Conservation (phyloP, 2,329 filamentous ascomycete species). For the Alternaria brassicicola region DNA sequence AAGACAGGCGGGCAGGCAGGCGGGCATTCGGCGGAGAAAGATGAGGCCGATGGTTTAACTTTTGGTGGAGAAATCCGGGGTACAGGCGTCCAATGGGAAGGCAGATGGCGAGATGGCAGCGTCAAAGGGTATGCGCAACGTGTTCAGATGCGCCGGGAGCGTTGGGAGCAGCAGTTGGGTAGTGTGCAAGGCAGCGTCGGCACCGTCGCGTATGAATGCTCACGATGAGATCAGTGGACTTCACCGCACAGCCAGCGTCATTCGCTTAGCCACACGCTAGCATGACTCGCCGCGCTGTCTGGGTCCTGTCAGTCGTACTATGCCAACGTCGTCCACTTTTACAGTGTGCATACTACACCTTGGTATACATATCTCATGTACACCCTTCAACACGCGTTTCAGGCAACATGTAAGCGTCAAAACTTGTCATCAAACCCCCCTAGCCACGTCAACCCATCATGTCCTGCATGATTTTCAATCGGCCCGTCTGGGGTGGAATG, state of each 20-base stretch:
- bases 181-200: slow-evolving; percentile 1
- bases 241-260: slow-evolving; percentile 18
- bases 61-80: slow-evolving; percentile 10
- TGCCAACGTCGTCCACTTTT: slow-evolving; percentile 9
- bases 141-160: neutral
- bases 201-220: slow-evolving; percentile 14
- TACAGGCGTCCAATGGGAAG: slow-evolving; percentile 1
- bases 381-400: neutral
- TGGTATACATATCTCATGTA: neutral
- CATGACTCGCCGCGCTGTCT: slow-evolving; percentile 18
- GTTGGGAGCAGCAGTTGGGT: neutral
- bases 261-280: slow-evolving; percentile 11
- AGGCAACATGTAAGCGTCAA: neutral
- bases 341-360: neutral
- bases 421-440: neutral
- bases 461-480: neutral
- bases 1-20: slow-evolving; percentile 7
- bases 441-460: neutral
- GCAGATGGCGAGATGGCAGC: neutral
- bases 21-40: slow-evolving; percentile 7
- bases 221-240: slow-evolving; percentile 20
- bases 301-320: slow-evolving; percentile 3
- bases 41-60: slow-evolving; percentile 6
- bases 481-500: slow-evolving; percentile 9
- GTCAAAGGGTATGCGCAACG: slow-evolving; percentile 1